Conservation (phyloP, 441 rosid genomes). For the Sinapis alba region DNA sequence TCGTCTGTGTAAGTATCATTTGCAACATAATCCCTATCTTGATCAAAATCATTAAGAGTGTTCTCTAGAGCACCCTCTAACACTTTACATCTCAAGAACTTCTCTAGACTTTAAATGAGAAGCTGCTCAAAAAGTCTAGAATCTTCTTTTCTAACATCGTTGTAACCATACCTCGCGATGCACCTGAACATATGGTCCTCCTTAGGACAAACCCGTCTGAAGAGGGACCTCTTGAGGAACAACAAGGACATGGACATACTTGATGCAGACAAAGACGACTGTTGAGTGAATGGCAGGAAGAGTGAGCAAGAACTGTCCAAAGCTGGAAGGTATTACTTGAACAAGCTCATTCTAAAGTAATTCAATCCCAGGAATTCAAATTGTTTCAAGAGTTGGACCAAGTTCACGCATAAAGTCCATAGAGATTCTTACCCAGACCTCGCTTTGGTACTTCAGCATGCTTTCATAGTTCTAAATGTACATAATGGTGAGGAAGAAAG, state of each 20-base stretch:
- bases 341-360: slow-evolving; percentile 86
- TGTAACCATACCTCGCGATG: slow-evolving; percentile 90
- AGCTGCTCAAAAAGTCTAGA: slow-evolving; percentile 80
- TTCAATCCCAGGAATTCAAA: slow-evolving; percentile 85
- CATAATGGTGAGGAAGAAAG: slow-evolving; percentile 74
- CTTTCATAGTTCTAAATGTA: slow-evolving; percentile 96
- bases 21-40: slow-evolving; percentile 48
- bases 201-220: slow-evolving; percentile 84
- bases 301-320: slow-evolving; percentile 80
- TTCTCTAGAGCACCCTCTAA: slow-evolving; percentile 75
- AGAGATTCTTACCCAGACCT: slow-evolving; percentile 84
- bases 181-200: slow-evolving; percentile 96
- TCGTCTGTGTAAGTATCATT: slow-evolving; percentile 47
- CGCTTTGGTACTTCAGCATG: slow-evolving; percentile 88
- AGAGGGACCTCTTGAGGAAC: slow-evolving; percentile 87
- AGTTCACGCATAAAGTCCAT: slow-evolving; percentile 90
- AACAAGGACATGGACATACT: slow-evolving; percentile 87
- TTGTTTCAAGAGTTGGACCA: slow-evolving; percentile 81
- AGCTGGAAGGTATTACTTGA: slow-evolving; percentile 84
- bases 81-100: slow-evolving; percentile 75
- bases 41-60: slow-evolving; percentile 42
- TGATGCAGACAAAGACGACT: slow-evolving; percentile 85
- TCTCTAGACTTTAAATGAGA: slow-evolving; percentile 79
- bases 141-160: slow-evolving; percentile 87
- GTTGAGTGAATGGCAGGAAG: slow-evolving; percentile 97